Percentiles rank a stretch among this genome's conserved stretches.
These are phyloP conservation scores for Alternaria metachromatica DNA, from an alignment of 2,329 filamentous ascomycete genomes.

Conservation along the genomic window DNA sequence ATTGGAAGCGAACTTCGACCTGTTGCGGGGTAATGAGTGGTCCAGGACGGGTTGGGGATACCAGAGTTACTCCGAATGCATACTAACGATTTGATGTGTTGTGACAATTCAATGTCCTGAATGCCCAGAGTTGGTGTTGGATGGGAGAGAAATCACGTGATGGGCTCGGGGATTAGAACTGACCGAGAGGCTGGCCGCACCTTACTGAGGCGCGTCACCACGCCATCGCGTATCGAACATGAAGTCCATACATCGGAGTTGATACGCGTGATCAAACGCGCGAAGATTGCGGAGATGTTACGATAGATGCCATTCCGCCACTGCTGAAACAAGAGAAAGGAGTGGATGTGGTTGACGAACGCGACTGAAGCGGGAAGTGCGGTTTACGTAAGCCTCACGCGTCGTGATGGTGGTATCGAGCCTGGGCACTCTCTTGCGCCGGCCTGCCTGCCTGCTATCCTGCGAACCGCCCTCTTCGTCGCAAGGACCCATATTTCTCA, in stretches of 20 bases:
- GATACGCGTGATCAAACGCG: background rate
- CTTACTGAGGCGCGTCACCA: background rate
- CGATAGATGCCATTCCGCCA: background rate
- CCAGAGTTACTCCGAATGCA: background rate
- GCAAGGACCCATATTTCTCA: background rate
- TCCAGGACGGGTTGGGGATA: background rate
- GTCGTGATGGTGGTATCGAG: background rate
- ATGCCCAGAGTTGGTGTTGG: background rate
- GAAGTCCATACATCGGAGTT: background rate
- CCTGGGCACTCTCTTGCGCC: background rate
- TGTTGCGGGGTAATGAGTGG: background rate
- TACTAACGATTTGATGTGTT: background rate
- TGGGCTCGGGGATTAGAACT: constrained; percentile 5
- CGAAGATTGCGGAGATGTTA: background rate
- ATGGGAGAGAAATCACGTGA: background rate
- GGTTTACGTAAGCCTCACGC: background rate
- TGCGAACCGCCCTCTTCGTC: background rate
- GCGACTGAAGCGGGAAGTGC: background rate
- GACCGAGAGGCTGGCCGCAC: constrained; percentile 1
- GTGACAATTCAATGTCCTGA: background rate
- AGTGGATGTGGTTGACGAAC: background rate
- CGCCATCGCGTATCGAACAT: background rate
- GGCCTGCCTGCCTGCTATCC: background rate
- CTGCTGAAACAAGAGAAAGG: background rate
- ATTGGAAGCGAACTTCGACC: background rate